Evolutionary conservation across 768 basidiomycete species (phyloP).

Genomic region (Amanita fuliginea): DNA sequence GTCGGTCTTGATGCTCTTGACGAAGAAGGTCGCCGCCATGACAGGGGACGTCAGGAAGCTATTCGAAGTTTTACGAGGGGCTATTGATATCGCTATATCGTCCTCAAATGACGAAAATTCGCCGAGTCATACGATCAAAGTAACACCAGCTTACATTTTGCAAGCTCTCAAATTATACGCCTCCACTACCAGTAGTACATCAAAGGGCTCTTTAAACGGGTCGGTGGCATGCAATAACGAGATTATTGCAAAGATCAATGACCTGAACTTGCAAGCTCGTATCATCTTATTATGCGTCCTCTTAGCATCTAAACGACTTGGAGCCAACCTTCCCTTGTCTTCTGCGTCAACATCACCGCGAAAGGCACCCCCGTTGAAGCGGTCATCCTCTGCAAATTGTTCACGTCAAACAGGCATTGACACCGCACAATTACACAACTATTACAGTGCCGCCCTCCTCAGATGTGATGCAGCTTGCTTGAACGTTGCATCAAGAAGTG

Average conservation of each 20-base stretch:
- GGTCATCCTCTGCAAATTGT: constrained; percentile 25
- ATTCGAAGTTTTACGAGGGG: constrained; percentile 71
- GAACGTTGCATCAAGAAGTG: constrained; percentile 58
- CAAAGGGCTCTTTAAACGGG: constrained; percentile 12
- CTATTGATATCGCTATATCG: constrained; percentile 59
- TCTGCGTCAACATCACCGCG: constrained; percentile 24
- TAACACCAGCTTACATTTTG: constrained; percentile 61
- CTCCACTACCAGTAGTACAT: constrained; percentile 24
- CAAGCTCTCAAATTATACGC: constrained; percentile 66
- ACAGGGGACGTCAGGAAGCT: constrained; percentile 78
- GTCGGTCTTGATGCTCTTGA: constrained; percentile 55
- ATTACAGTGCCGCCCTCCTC: constrained; percentile 49
- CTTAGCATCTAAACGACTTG: constrained; percentile 52
- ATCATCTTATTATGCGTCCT: constrained; percentile 55
- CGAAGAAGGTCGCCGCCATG: constrained; percentile 71
- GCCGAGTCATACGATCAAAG: constrained; percentile 26
- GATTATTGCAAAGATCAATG: constrained; percentile 51
- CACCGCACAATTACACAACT: constrained; percentile 47
- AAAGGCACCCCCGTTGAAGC: constrained; percentile 40
- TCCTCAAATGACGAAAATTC: constrained; percentile 21
- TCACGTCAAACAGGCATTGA: constrained; percentile 29
- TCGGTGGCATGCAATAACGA: constrained; percentile 38
- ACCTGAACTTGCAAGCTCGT: constrained; percentile 65
- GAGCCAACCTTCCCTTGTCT: constrained; percentile 43
- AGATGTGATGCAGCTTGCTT: constrained; percentile 46